Evolutionary conservation across 768 basidiomycete genomes (phyloP).

Genomic region (Boletus coccyginus): DNA sequence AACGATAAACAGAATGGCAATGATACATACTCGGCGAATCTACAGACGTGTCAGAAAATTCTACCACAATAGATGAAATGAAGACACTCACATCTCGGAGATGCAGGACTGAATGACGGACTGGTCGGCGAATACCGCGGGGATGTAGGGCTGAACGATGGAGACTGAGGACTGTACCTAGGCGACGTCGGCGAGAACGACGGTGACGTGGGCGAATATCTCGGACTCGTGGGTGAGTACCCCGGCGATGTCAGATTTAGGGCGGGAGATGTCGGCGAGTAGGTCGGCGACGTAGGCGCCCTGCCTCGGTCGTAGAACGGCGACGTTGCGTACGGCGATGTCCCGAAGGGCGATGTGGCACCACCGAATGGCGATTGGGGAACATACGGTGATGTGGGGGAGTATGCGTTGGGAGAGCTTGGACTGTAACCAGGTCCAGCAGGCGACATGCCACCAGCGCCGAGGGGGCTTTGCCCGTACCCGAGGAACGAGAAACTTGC

Average conservation of each 20-base stretch:
- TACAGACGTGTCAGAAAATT: constrained; percentile 25
- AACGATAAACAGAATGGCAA: not conserved
- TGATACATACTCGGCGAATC: constrained; percentile 76
- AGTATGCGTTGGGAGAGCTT: constrained; percentile 85
- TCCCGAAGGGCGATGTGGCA: constrained; percentile 80
- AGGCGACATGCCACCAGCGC: constrained; percentile 87
- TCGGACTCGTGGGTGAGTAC: constrained; percentile 65
- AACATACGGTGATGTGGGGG: constrained; percentile 87
- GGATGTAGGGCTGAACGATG: constrained; percentile 87
- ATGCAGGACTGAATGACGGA: constrained; percentile 90
- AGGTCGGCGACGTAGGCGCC: constrained; percentile 73
- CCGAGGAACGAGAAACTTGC: constrained; percentile 70
- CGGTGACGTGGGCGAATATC: constrained; percentile 83
- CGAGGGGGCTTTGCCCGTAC: constrained; percentile 83
- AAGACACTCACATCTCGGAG: constrained; percentile 72
- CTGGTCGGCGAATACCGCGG: constrained; percentile 88
- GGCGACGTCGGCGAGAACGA: constrained; percentile 86
- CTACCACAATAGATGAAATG: not conserved
- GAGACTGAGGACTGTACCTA: constrained; percentile 84
- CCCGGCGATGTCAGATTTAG: constrained; percentile 80
- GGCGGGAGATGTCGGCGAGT: constrained; percentile 85
- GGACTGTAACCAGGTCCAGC: constrained; percentile 87
- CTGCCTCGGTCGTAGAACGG: constrained; percentile 73
- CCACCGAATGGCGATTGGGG: constrained; percentile 81
- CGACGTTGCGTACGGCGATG: constrained; percentile 81